A percentile compares a stretch with the other conserved stretches of the same genome.
These are phyloP conservation scores for Ceratobasidium sp. DNA, from an alignment of 1,284 basidiomycete genomes.

Conservation along the genomic window DNA sequence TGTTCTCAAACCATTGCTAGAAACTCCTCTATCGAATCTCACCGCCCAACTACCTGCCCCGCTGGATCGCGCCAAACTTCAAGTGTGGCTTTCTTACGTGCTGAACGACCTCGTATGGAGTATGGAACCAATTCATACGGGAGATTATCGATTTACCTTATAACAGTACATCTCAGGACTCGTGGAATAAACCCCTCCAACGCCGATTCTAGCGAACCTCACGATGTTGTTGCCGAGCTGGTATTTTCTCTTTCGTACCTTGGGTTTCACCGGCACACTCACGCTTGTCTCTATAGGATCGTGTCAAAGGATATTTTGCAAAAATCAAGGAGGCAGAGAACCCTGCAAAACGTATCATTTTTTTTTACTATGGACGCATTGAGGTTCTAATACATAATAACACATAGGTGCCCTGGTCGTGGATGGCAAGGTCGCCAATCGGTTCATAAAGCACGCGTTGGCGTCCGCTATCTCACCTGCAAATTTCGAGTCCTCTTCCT, in stretches of 20 bases:
- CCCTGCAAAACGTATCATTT: conserved; percentile 65
- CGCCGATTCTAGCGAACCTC: conserved; percentile 55
- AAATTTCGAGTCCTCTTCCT: conserved; percentile 46
- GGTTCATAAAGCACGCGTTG: conserved; percentile 88
- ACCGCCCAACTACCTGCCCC: conserved; percentile 59
- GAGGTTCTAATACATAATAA: conserved; percentile 8
- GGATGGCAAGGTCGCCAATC: conserved; percentile 80
- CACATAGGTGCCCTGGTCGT: conserved; percentile 64
- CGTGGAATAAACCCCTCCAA: conserved; percentile 79
- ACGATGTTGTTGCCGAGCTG: conserved; percentile 78
- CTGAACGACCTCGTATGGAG: conserved; percentile 86
- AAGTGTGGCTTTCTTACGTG: conserved; percentile 79
- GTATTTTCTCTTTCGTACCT: conserved; percentile 58
- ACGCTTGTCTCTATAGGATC: conserved; percentile 64
- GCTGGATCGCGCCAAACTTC: conserved; percentile 83
- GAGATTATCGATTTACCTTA: conserved; percentile 18
- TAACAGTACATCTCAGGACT: conserved; percentile 79
- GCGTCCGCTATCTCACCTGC: conserved; percentile 65
- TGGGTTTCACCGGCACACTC: neutral
- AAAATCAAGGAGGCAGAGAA: conserved; percentile 82
- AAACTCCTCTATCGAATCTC: conserved; percentile 71
- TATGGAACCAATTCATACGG: conserved; percentile 57
- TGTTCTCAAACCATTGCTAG: conserved; percentile 70
- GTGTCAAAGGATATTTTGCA: conserved; percentile 80
- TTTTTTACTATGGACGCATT: neutral